Conservation (phyloP, 176 grass and related monocot genomes). For the Puccinellia tenuiflora region DNA sequence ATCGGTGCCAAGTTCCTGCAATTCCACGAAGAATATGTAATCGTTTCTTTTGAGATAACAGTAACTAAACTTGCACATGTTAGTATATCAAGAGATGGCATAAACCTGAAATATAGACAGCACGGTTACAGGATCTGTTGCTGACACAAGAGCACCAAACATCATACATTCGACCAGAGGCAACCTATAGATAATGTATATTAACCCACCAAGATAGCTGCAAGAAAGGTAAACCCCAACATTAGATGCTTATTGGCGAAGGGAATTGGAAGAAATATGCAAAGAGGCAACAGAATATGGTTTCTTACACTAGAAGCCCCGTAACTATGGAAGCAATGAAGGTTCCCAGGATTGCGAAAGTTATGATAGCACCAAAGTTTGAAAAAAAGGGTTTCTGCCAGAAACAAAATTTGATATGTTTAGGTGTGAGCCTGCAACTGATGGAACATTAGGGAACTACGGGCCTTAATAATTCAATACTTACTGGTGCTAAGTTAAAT, state of each 20-base stretch:
- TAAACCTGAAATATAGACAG: constrained; percentile 96
- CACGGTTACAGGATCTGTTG: constrained; percentile 96
- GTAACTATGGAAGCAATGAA: constrained; percentile 84
- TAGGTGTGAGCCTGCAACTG: not conserved
- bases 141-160: constrained; percentile 96
- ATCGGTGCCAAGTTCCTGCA: constrained; percentile 88
- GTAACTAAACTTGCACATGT: constrained; percentile 7
- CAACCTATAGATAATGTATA: constrained; percentile 69
- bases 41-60: not conserved
- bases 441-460: not conserved
- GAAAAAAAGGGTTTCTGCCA: constrained; percentile 91
- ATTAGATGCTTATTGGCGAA: constrained; percentile 11
- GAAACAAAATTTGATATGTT: constrained; percentile 3
- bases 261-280: not conserved
- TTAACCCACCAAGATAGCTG: constrained; percentile 80
- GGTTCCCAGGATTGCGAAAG: constrained; percentile 88
- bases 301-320: constrained; percentile 81
- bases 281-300: not conserved
- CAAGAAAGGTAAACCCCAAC: constrained; percentile 3
- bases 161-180: constrained; percentile 93
- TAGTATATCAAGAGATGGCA: constrained; percentile 6
- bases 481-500: constrained; percentile 84
- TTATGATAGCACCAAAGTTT: constrained; percentile 92
- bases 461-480: constrained; percentile 25
- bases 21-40: constrained; percentile 14